phyloP scores from a whole-genome alignment of 495 filamentous ascomycete genomes.

The Xylaria acuta region DNA sequence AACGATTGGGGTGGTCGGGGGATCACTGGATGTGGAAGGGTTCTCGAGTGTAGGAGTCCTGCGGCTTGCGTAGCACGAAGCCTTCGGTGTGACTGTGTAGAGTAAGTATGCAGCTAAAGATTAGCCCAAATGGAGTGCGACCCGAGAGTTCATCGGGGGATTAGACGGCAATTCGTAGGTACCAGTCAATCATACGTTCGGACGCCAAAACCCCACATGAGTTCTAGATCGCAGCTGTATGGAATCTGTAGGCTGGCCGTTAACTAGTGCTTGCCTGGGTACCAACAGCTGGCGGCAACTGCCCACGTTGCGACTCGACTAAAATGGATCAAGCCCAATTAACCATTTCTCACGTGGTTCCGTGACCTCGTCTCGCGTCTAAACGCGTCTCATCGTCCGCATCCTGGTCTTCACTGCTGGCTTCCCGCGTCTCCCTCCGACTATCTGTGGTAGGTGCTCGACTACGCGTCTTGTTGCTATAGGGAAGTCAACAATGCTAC shows the following conservation, averaged over 20 bases:
- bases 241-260: too few relatives aligned
- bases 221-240: neutral
- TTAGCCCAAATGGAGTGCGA: neutral
- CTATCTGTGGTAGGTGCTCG: neutral
- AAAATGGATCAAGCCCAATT: neutral
- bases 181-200: too few relatives aligned
- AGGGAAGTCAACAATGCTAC: neutral
- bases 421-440: neutral
- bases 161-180: neutral
- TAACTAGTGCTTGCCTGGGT: neutral
- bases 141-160: neutral
- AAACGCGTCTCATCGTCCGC: constrained; percentile 16
- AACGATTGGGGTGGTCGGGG: neutral
- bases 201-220: neutral
- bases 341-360: constrained; percentile 27
- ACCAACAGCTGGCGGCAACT: neutral
- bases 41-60: neutral
- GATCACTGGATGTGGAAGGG: neutral
- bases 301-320: neutral
- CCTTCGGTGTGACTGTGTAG: neutral
- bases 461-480: neutral
- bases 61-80: neutral
- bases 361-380: constrained; percentile 24
- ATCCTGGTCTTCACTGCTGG: neutral
- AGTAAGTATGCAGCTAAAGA: neutral